phyloP scores from a whole-genome alignment of 192 early-diverging fungal genomes.

The Rhizoclosmatium sp. region DNA sequence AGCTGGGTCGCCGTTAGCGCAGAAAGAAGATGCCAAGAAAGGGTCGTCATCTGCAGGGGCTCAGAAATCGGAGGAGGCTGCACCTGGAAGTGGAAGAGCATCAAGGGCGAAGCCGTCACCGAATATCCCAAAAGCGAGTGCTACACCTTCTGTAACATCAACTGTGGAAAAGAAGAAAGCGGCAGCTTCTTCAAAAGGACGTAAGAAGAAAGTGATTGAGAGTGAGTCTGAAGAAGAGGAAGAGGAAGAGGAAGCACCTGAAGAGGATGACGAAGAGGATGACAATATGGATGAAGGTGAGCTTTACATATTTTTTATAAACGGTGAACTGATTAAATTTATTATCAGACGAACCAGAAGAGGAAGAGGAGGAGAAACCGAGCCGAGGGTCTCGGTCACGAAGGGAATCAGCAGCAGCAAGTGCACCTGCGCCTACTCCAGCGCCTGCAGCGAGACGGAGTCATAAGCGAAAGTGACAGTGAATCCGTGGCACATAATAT shows the following conservation, averaged over 20 bases:
- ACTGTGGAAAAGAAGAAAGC: background rate
- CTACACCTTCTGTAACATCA: background rate
- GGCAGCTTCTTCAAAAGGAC: background rate
- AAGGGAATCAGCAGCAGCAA: constrained; percentile 2
- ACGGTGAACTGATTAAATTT: background rate
- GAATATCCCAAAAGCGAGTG: background rate
- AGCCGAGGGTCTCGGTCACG: background rate
- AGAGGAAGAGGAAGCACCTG: constrained; percentile 7
- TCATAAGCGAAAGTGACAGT: constrained; percentile 12
- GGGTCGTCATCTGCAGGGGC: no score
- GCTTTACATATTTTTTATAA: background rate
- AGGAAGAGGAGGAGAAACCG: constrained; percentile 34
- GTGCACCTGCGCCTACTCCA: background rate
- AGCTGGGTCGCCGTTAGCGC: background rate
- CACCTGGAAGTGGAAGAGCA: background rate
- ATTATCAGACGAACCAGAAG: background rate
- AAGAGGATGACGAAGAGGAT: background rate
- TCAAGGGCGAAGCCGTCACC: no score
- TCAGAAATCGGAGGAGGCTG: background rate
- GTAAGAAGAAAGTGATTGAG: constrained; percentile 1
- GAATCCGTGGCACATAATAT: background rate
- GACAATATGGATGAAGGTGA: constrained; percentile 4
- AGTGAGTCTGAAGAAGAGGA: constrained; percentile 23
- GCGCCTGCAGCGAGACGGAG: constrained; percentile 12
- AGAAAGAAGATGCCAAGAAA: background rate